phyloP scores from a whole-genome alignment of 1,284 basidiomycete species.

The Lignosus rhinocerotis region DNA sequence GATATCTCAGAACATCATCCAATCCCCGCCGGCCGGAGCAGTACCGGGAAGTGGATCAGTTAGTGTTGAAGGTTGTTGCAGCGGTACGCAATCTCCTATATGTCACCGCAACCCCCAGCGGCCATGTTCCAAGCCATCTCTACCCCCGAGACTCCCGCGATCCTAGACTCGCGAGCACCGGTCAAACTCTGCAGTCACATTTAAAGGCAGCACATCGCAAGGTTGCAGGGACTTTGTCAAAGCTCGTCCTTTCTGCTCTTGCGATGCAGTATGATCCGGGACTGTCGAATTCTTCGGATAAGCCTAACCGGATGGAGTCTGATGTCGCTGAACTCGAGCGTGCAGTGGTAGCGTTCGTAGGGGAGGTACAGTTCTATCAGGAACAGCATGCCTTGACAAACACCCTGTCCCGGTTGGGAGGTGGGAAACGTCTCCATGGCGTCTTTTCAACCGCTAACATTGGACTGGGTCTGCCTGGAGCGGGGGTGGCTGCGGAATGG shows the following conservation, averaged over 20 bases:
- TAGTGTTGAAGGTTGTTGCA: conserved; percentile 66
- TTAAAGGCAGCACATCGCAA: conserved; percentile 75
- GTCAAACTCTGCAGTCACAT: conserved; percentile 51
- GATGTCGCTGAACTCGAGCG: conserved; percentile 80
- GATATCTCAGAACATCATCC: conserved; percentile 51
- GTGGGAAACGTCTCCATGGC: conserved; percentile 60
- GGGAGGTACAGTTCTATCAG: conserved; percentile 66
- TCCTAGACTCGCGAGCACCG: conserved; percentile 41
- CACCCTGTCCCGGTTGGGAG: conserved; percentile 30
- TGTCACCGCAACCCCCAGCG: conserved; percentile 61
- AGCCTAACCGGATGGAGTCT: conserved; percentile 69
- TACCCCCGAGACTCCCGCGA: conserved; percentile 53
- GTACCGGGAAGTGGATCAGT: conserved; percentile 57
- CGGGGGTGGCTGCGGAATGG: conserved; percentile 68
- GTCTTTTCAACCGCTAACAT: conserved; percentile 64
- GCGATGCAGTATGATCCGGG: conserved; percentile 77
- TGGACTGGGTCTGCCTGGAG: conserved; percentile 72
- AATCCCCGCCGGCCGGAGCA: conserved; percentile 47
- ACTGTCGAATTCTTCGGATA: conserved; percentile 52
- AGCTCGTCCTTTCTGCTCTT: conserved; percentile 73
- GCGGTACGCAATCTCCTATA: conserved; percentile 76
- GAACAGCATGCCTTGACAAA: conserved; percentile 37
- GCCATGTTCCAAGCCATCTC: conserved; percentile 59
- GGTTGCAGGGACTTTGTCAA: conserved; percentile 76
- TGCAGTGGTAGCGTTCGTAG: conserved; percentile 70